Evolutionary conservation across 345 rosid species (phyloP).

Genomic region (Populus alba): DNA sequence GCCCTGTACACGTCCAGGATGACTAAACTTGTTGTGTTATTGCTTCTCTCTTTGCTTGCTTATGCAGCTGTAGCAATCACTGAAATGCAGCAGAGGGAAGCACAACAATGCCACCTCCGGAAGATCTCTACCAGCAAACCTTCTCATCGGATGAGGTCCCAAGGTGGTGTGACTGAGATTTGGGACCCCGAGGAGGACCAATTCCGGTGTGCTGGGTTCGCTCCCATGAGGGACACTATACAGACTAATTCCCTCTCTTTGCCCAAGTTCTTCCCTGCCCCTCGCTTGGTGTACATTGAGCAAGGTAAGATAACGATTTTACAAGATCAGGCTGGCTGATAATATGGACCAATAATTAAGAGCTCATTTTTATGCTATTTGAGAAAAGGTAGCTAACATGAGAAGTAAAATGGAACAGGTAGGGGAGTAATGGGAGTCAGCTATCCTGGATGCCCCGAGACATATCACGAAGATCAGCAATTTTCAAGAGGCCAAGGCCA

Average conservation of each 20-base stretch:
- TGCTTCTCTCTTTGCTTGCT: constrained; percentile 16
- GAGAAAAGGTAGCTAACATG: neutral
- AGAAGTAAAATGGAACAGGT: constrained; percentile 9
- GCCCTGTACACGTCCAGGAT: neutral
- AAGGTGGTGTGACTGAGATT: constrained; percentile 30
- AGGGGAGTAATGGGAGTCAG: constrained; percentile 22
- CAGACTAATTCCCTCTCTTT: constrained; percentile 29
- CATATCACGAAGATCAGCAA: constrained; percentile 20
- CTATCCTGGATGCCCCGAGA: constrained; percentile 36
- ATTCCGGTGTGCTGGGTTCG: constrained; percentile 37
- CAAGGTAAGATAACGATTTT: constrained; percentile 8
- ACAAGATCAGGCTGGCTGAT: neutral
- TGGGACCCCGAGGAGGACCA: constrained; percentile 38
- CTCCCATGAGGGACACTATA: constrained; percentile 14
- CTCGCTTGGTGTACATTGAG: constrained; percentile 27
- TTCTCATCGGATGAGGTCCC: constrained; percentile 16
- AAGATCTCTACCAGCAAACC: constrained; percentile 26
- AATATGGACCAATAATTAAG: neutral
- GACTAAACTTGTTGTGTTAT: neutral
- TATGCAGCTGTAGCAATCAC: neutral
- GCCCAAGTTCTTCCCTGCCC: constrained; percentile 30
- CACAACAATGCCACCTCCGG: constrained; percentile 30
- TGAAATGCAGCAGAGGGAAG: constrained; percentile 10
- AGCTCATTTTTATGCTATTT: neutral
- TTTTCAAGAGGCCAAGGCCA: neutral